Percentiles rank a stretch among this genome's conserved stretches.
phyloP scores from a whole-genome alignment of 2,329 filamentous ascomycete species.

The Penicillium sp. region DNA sequence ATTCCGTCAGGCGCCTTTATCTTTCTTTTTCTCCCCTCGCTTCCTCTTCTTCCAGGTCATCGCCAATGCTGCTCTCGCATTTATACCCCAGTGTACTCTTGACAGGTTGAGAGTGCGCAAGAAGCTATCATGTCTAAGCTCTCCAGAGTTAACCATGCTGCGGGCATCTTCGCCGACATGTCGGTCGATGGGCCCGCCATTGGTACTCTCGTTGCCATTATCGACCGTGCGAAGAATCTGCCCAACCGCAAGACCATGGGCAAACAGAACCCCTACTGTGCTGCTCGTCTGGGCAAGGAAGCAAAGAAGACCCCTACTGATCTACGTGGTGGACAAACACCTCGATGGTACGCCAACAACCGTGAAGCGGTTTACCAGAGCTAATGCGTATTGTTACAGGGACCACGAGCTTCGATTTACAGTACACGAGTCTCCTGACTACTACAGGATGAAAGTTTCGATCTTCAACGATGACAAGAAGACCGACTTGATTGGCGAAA shows the following conservation, averaged over 20 bases:
- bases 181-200: constrained; percentile 89
- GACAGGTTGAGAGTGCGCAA: not conserved
- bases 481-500: constrained; percentile 93
- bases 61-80: constrained; percentile 8
- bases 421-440: constrained; percentile 94
- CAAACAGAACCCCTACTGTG: constrained; percentile 97
- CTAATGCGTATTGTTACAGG: constrained; percentile 54
- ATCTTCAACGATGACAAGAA: constrained; percentile 98
- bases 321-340: constrained; percentile 89
- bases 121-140: constrained; percentile 40
- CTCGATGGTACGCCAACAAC: constrained; percentile 68
- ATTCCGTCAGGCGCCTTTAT: constrained; percentile 19
- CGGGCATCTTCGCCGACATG: constrained; percentile 93
- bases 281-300: constrained; percentile 88
- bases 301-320: constrained; percentile 97
- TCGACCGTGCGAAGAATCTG: constrained; percentile 94
- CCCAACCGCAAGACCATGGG: constrained; percentile 97
- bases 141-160: constrained; percentile 70
- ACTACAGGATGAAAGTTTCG: constrained; percentile 91
- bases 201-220: constrained; percentile 84
- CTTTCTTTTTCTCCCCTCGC: constrained; percentile 14
- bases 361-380: not conserved
- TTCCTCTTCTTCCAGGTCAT: constrained; percentile 7
- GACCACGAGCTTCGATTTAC: constrained; percentile 95
- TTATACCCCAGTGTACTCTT: not conserved